Base-by-base conservation (phyloP, 495 filamentous ascomycete species). In the Evernia prunastri region DNA sequence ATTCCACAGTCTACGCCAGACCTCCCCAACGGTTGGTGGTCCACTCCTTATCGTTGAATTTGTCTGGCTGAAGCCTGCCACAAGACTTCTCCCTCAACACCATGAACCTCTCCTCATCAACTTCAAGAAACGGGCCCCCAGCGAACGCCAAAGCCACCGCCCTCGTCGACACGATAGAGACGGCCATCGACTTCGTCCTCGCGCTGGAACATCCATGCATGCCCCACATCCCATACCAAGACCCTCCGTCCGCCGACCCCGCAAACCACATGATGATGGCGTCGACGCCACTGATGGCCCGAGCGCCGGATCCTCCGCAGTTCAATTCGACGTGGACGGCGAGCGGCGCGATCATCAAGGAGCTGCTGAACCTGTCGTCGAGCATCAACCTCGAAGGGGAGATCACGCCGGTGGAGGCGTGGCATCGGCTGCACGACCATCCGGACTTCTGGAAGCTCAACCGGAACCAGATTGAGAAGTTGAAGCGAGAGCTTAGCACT, bases 381-480 rank as follows among this genome's bases (percentile, higher is more conserved):
- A 66, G 65, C 25, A 69, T 92, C 85, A 60, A 92, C 84, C 73
- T 89, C 81, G 70, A 91, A 88, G 45, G 89, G 79, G n/a, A 91
- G 85, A 75, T 90, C 86, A 72, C 71, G 12, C 71, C 71, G 10
- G 69, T 72, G 11, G 69, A 72, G 37, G 71, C 71, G 35, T 72
- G 71, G 71, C 61, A 69, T 57, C 58, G 66, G 15, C 47, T 72
- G 33, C 65, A 65, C 53, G 37, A 59, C 25, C 67, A 71, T 57
- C 69, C 67, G 2, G 60, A 66, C 35, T 71, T 72, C 39, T 61
- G 59, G 58, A 64, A 56, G 27, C 51, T 71, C 7, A 40, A 63
- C 29, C 63, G 58, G 39, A 31, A 61, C 23, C 29, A 49, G 20
- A 49, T 72, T 29, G 69, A 70, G n/a, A 36, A 15, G 8, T 43